phyloP scores from a whole-genome alignment of 208 protist genomes.

The Leishmania amazonensis region DNA sequence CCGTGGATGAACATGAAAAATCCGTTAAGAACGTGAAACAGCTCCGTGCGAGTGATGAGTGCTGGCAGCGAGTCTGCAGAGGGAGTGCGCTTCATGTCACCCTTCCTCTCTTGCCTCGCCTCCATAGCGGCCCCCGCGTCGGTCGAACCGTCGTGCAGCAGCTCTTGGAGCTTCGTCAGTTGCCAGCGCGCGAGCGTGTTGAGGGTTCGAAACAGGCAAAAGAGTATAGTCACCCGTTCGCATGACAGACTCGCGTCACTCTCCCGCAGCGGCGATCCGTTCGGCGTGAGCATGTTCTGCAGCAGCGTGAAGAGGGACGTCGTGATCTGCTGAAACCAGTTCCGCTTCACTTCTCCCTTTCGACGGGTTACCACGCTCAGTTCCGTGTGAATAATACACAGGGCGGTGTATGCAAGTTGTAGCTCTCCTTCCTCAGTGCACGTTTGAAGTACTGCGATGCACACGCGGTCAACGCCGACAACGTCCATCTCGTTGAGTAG shows the following conservation, averaged over 20 bases:
- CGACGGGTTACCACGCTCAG: constrained; percentile 47
- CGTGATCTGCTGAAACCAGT: constrained; percentile 56
- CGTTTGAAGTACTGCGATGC: constrained; percentile 56
- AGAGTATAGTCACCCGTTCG: constrained; percentile 60
- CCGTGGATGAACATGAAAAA: constrained; percentile 72
- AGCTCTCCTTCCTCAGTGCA: constrained; percentile 55
- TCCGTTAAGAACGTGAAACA: constrained; percentile 73
- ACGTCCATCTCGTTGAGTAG: constrained; percentile 68
- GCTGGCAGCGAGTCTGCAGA: constrained; percentile 9
- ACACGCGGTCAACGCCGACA: constrained; percentile 63
- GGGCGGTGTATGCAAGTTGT: constrained; percentile 59
- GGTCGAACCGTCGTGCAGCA: constrained; percentile 52
- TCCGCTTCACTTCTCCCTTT: constrained; percentile 46
- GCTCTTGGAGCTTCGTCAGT: constrained; percentile 63
- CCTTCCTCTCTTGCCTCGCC: constrained; percentile 21
- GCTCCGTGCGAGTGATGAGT: constrained; percentile 70
- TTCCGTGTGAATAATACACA: constrained; percentile 56
- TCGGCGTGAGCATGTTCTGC: constrained; percentile 74
- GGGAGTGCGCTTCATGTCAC: background rate
- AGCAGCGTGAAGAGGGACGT: constrained; percentile 69
- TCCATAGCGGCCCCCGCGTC: constrained; percentile 13
- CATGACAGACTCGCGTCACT: constrained; percentile 29
- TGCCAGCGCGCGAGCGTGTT: constrained; percentile 82
- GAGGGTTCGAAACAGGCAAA: constrained; percentile 66
- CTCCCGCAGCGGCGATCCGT: constrained; percentile 34